These are phyloP conservation scores for Haplosporangium gracile DNA, from an alignment of 192 early-diverging fungal species.

Conservation along the genomic window DNA sequence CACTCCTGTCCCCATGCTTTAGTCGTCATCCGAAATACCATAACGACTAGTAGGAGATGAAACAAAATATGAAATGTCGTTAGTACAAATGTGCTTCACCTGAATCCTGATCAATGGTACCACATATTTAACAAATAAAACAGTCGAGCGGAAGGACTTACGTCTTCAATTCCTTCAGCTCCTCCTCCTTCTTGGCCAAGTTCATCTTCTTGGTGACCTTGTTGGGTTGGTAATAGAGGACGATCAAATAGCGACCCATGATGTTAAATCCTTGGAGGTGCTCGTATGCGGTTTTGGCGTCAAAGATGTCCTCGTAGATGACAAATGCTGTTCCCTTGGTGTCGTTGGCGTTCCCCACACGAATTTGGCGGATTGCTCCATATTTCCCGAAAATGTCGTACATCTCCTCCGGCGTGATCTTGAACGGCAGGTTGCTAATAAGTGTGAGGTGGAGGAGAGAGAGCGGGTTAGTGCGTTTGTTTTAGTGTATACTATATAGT, in stretches of 20 bases:
- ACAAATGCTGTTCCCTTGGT: constrained; percentile 97
- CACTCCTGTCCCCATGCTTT: not conserved
- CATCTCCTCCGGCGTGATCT: constrained; percentile 96
- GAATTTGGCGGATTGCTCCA: constrained; percentile 94
- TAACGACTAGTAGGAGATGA: constrained; percentile 36
- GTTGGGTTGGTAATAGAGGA: constrained; percentile 90
- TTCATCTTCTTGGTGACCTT: constrained; percentile 87
- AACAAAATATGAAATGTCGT: not conserved
- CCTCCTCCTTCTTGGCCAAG: constrained; percentile 81
- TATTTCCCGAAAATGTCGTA: constrained; percentile 99
- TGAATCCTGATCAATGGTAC: not conserved
- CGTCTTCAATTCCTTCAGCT: constrained; percentile 78
- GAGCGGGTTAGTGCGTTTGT: not conserved
- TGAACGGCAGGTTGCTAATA: constrained; percentile 92
- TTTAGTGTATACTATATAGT: not conserved
- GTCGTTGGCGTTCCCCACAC: constrained; percentile 84
- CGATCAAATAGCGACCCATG: constrained; percentile 94
- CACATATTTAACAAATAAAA: not conserved
- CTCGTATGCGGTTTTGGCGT: constrained; percentile 97
- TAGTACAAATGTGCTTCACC: not conserved
- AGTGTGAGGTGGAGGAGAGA: not conserved
- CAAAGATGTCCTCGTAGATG: constrained; percentile 98
- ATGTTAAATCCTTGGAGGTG: constrained; percentile 98
- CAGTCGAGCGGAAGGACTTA: constrained; percentile 46
- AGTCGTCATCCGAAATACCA: constrained; percentile 51